Evolutionary conservation across 2,329 filamentous ascomycete genomes (phyloP), one percentile per base, ranked within the genome.

Genomic region (Lachnellula occidentalis): DNA sequence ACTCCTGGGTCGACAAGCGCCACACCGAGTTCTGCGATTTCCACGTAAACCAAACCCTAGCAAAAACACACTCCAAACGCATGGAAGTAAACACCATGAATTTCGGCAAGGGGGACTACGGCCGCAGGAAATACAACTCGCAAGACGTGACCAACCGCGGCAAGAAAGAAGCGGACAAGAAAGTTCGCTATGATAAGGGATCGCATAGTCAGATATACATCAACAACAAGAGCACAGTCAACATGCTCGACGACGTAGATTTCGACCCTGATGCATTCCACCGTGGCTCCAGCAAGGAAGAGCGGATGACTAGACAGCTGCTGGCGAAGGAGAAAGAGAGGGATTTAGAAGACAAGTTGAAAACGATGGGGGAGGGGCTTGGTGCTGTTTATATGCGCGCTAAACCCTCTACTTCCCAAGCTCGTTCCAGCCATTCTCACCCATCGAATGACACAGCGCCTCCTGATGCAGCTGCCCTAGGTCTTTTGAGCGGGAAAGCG

Each of bases 21-120:
- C 89, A 91, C 64, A 96, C 92, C 0, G 86, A 95, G 64, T 90
- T 88, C 68, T 99, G 94, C 73, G 91, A 96, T 61, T 99, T 87
- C 63, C 94, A 99, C 71, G 83, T 95, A 61, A 91, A 95, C 63
- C 76, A 90, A 24, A 86, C 90, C 24, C 74, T 97, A 3, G 81
- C 85, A 52, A 92, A 89, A 67, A 81, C 83, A 67, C 75, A 77
- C 31, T 76, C 82, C 11, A 76, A 78, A 1, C 80, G 92, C 36
- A 85, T 92, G 76, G 91, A 95, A 66, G 79, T 96, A 57, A 95
- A 92, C 66, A 81, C 78, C 12, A 86, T 85, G 70, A 80, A 79
- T 19, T 79, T 76, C 5, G 76, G 67, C 2, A 62, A 61, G 39
- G 61, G 62, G 17, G 54, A 56, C 8, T 60, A 58, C 50, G 58